Evolutionary conservation across 495 filamentous ascomycete species (phyloP).

Genomic region (Neurospora cerealis): DNA sequence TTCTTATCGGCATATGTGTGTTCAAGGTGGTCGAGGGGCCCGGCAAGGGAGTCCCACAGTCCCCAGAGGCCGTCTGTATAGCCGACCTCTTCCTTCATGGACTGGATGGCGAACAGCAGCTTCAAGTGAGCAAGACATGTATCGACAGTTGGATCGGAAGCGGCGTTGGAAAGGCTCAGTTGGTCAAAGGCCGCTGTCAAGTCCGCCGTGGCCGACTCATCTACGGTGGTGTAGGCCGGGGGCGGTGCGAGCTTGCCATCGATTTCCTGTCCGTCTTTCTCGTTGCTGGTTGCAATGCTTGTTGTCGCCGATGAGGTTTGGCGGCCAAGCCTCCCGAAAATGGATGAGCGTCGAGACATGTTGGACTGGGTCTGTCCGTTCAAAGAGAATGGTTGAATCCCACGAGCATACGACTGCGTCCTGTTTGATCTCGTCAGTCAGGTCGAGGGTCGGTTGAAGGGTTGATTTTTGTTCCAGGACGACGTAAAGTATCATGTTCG

Average conservation of each 20-base stretch:
- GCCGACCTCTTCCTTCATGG: conserved; percentile 54
- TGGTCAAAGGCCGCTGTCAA: conserved; percentile 34
- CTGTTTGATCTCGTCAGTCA: not conserved
- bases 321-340: not conserved
- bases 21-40: conserved; percentile 15
- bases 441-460: not conserved
- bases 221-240: conserved; percentile 1
- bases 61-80: conserved; percentile 56
- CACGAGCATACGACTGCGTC: not conserved
- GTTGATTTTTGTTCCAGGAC: not conserved
- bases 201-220: conserved; percentile 5
- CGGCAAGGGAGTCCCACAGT: conserved; percentile 43
- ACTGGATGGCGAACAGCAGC: conserved; percentile 59
- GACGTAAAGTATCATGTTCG: not conserved
- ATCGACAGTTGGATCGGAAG: conserved; percentile 22
- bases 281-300: not conserved
- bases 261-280: not conserved
- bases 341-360: conserved; percentile 3
- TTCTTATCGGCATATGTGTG: conserved; percentile 9
- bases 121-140: conserved; percentile 67
- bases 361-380: not conserved
- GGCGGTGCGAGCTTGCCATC: not conserved
- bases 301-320: not conserved
- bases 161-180: conserved; percentile 20
- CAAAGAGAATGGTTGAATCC: not conserved